Evolutionary conservation across 2,329 filamentous ascomycete genomes (phyloP).

Genomic region (Fonsecaea pedrosoi): DNA sequence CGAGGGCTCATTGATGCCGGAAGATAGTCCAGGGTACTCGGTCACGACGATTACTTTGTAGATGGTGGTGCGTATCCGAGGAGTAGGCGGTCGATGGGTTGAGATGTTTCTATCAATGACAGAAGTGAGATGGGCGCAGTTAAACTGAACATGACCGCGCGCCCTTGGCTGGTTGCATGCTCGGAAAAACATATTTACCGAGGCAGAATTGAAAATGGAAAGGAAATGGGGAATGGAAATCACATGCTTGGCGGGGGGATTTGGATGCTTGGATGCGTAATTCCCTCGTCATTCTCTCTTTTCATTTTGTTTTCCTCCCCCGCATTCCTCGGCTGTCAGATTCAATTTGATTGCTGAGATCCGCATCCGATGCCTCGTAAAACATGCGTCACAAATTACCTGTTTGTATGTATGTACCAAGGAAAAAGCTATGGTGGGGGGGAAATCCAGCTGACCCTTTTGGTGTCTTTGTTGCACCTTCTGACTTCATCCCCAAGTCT

Average conservation of each 20-base stretch:
- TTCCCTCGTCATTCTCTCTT: not conserved
- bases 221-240: not conserved
- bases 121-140: too few relatives aligned
- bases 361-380: not conserved
- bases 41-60: not conserved
- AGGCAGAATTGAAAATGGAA: not conserved
- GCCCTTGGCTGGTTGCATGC: too few relatives aligned
- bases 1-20: not conserved
- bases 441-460: not conserved
- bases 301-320: not conserved
- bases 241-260: conserved; percentile 2
- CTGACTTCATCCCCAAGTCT: not conserved
- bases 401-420: too few relatives aligned
- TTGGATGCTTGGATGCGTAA: not conserved
- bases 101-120: not conserved
- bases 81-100: not conserved
- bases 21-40: not conserved
- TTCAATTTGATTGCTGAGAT: not conserved
- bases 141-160: too few relatives aligned
- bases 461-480: not conserved
- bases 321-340: not conserved
- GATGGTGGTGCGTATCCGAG: not conserved
- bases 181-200: conserved; percentile 18
- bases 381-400: conserved; percentile 1
- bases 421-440: not conserved